Percentiles rank a stretch among this genome's conserved stretches.
These are phyloP conservation scores for Penicillium digitatum DNA, from an alignment of 2,329 filamentous ascomycete species.

Conservation along the genomic window DNA sequence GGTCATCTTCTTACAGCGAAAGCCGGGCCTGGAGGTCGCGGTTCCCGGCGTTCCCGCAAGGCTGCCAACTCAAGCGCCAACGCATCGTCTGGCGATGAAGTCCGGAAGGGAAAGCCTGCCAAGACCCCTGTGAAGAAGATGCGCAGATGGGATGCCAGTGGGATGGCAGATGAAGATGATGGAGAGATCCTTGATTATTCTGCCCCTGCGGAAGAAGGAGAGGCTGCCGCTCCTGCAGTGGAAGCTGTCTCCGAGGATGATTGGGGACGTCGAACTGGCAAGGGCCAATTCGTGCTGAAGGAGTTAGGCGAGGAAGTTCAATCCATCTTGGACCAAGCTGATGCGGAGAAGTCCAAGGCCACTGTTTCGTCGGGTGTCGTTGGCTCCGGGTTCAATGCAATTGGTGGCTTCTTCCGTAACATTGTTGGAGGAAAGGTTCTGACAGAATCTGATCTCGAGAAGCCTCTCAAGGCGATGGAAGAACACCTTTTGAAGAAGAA, in stretches of 20 bases:
- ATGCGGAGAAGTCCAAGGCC: constrained; percentile 56
- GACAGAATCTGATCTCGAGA: constrained; percentile 82
- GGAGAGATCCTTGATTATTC: constrained; percentile 88
- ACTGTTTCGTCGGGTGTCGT: constrained; percentile 61
- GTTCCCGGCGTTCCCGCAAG: constrained; percentile 77
- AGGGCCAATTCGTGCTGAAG: constrained; percentile 89
- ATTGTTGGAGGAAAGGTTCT: constrained; percentile 91
- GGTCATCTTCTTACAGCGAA: constrained; percentile 69
- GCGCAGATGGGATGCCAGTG: constrained; percentile 88
- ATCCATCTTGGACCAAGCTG: constrained; percentile 77
- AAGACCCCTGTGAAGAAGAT: constrained; percentile 67
- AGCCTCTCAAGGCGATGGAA: constrained; percentile 93
- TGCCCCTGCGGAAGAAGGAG: constrained; percentile 55
- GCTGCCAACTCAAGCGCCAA: constrained; percentile 50
- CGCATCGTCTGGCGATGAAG: constrained; percentile 79
- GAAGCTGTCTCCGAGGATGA: constrained; percentile 73
- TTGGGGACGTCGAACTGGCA: constrained; percentile 79
- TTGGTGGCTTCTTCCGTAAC: constrained; percentile 87
- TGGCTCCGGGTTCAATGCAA: constrained; percentile 72
- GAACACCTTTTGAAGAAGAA: constrained; percentile 94
- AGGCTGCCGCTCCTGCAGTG: constrained; percentile 55
- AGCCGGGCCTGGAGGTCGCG: constrained; percentile 67
- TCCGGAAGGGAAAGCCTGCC: constrained; percentile 54
- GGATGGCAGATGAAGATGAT: constrained; percentile 76
- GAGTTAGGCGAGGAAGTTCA: constrained; percentile 93